phyloP scores from a whole-genome alignment of 2,329 filamentous ascomycete species.

The Pseudonectria foliicola region DNA sequence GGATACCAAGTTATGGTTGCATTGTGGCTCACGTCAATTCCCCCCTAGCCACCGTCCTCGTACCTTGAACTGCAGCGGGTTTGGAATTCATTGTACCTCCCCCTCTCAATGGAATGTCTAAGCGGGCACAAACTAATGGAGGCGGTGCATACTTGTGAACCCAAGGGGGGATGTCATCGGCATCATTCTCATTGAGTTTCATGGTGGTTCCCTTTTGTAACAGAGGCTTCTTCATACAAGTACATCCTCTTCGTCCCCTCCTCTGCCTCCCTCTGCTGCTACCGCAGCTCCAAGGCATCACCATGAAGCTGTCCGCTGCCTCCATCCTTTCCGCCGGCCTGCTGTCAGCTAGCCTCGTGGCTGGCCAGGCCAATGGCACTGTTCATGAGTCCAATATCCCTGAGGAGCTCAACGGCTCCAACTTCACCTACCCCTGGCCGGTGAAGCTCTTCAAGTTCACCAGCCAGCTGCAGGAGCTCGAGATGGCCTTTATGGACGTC shows the following conservation, averaged over 20 bases:
- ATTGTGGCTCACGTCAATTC: too few species aligned
- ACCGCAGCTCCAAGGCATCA: constrained; percentile 1
- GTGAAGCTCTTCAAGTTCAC: constrained; percentile 40
- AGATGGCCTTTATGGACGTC: constrained; percentile 52
- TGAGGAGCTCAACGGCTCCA: constrained; percentile 39
- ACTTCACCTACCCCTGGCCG: constrained; percentile 47
- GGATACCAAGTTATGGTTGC: too few species aligned
- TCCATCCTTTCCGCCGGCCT: constrained; percentile 11
- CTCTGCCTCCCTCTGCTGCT: neutral
- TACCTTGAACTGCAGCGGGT: too few species aligned
- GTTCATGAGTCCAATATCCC: constrained; percentile 32
- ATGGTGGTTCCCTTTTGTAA: too few species aligned
- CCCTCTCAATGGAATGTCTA: too few species aligned
- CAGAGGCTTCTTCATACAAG: too few species aligned
- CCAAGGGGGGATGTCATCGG: too few species aligned
- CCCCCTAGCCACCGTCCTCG: too few species aligned
- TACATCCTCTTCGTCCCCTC: neutral
- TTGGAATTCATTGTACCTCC: too few species aligned
- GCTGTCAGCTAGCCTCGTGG: constrained; percentile 12
- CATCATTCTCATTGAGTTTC: too few species aligned
- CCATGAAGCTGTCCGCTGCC: constrained; percentile 20
- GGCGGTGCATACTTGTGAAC: too few species aligned
- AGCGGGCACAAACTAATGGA: too few species aligned
- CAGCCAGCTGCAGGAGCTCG: constrained; percentile 39
- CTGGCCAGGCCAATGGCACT: constrained; percentile 21